Conservation (phyloP, 352 stramenopile genomes). For the Globisporangium nodosum region DNA sequence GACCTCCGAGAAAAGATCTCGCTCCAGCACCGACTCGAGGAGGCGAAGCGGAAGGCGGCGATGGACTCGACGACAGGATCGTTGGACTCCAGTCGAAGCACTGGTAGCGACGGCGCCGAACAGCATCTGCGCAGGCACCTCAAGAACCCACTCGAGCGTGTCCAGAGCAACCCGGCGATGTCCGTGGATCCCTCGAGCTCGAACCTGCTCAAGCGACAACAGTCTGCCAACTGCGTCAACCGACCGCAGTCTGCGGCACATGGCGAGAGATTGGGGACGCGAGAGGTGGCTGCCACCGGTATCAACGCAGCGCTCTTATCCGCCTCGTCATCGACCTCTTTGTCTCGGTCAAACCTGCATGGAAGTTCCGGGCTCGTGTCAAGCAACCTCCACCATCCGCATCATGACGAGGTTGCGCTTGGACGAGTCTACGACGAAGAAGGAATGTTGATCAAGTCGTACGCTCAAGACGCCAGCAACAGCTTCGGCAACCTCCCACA, state of each 20-base stretch:
- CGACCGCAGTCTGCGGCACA: not conserved
- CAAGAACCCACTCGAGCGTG: conserved; percentile 59
- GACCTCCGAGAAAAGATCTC: conserved; percentile 54
- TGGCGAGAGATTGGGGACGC: not conserved
- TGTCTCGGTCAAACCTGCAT: conserved; percentile 2
- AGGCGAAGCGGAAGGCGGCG: conserved; percentile 5
- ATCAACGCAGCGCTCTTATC: conserved; percentile 1
- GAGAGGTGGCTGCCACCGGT: not conserved
- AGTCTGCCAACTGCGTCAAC: not conserved
- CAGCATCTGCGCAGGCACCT: conserved; percentile 36
- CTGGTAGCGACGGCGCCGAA: not conserved
- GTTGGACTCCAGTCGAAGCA: conserved; percentile 9
- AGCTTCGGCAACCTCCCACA: not conserved
- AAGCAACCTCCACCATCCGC: not conserved
- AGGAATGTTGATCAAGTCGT: conserved; percentile 10
- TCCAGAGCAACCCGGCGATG: conserved; percentile 19
- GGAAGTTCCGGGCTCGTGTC: not conserved
- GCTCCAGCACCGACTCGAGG: conserved; percentile 23
- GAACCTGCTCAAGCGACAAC: conserved; percentile 6
- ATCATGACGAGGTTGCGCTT: not conserved
- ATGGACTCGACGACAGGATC: not conserved
- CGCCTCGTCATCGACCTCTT: not conserved
- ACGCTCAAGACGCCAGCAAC: conserved; percentile 2
- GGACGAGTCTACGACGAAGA: conserved; percentile 9
- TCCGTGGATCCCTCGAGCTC: not conserved